These are phyloP conservation scores for Helicostylum pulchrum DNA, from an alignment of 192 early-diverging fungal species.

Conservation along the genomic window DNA sequence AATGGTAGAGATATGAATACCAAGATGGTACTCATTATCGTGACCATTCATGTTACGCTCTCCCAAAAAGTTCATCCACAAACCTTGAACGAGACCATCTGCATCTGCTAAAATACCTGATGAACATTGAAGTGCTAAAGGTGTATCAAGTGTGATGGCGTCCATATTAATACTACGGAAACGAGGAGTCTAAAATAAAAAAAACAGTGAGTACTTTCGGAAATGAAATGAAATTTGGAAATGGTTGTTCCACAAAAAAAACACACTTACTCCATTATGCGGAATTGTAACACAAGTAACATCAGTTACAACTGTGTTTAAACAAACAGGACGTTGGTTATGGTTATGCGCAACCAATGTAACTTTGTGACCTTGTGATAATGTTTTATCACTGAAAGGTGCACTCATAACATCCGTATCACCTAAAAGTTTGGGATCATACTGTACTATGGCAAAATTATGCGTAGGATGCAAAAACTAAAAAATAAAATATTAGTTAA, in stretches of 20 bases:
- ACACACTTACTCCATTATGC: constrained; percentile 43
- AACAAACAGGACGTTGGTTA: constrained; percentile 54
- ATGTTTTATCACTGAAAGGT: constrained; percentile 50
- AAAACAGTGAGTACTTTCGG: background rate
- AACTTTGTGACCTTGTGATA: constrained; percentile 64
- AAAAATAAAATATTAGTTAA: background rate
- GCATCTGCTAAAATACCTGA: constrained; percentile 70
- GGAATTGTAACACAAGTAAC: constrained; percentile 56
- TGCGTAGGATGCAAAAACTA: constrained; percentile 84
- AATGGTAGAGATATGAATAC: constrained; percentile 53
- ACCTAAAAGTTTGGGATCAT: constrained; percentile 76
- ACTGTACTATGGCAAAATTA: constrained; percentile 82
- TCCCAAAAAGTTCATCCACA: constrained; percentile 75
- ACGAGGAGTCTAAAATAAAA: constrained; percentile 44
- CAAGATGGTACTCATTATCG: constrained; percentile 61
- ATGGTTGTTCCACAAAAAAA: background rate
- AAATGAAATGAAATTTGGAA: background rate
- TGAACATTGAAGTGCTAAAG: constrained; percentile 73
- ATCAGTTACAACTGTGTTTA: constrained; percentile 62
- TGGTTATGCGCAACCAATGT: constrained; percentile 58
- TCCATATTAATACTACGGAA: constrained; percentile 77
- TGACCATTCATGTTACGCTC: constrained; percentile 63
- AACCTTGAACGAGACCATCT: constrained; percentile 62
- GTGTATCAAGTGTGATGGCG: constrained; percentile 80
- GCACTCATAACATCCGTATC: constrained; percentile 66